Evolutionary conservation across 768 basidiomycete species (phyloP).

Genomic region (Crepidotus variabilis): DNA sequence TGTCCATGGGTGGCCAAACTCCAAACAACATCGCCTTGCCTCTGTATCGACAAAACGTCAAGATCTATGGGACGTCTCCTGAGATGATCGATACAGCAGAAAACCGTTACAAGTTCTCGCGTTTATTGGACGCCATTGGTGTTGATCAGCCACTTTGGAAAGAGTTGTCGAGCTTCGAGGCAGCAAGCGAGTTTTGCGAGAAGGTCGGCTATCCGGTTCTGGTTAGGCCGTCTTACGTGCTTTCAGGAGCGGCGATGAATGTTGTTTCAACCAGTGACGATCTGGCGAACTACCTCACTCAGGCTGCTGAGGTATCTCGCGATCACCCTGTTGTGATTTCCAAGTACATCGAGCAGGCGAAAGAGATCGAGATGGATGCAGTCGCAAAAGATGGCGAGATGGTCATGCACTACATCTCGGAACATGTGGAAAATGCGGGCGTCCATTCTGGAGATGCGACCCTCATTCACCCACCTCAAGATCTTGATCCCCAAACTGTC

Average conservation of each 20-base stretch:
- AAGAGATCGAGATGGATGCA: conserved; percentile 99
- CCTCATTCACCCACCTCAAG: conserved; percentile 96
- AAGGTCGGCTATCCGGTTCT: conserved; percentile 94
- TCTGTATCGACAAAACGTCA: conserved; percentile 94
- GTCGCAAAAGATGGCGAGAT: conserved; percentile 96
- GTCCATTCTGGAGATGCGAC: conserved; percentile 99
- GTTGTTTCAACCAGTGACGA: conserved; percentile 94
- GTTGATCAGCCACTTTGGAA: conserved; percentile 98
- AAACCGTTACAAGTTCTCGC: conserved; percentile 99
- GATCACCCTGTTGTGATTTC: conserved; percentile 94
- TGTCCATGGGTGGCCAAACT: conserved; percentile 98
- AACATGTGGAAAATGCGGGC: conserved; percentile 98
- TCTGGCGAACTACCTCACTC: conserved; percentile 86
- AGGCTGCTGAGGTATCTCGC: conserved; percentile 91
- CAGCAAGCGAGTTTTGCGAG: conserved; percentile 86
- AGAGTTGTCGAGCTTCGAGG: conserved; percentile 88
- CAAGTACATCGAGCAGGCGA: conserved; percentile 99
- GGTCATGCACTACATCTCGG: conserved; percentile 99
- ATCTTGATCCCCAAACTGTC: conserved; percentile 95
- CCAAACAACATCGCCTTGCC: conserved; percentile 98
- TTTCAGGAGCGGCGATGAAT: conserved; percentile 99
- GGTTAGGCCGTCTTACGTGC: conserved; percentile 95
- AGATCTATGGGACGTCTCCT: conserved; percentile 97
- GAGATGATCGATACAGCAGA: conserved; percentile 99
- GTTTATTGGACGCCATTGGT: conserved; percentile 94